These are phyloP conservation scores for Zostera marina DNA, from an alignment of 116 monocot genomes.

Conservation along the genomic window DNA sequence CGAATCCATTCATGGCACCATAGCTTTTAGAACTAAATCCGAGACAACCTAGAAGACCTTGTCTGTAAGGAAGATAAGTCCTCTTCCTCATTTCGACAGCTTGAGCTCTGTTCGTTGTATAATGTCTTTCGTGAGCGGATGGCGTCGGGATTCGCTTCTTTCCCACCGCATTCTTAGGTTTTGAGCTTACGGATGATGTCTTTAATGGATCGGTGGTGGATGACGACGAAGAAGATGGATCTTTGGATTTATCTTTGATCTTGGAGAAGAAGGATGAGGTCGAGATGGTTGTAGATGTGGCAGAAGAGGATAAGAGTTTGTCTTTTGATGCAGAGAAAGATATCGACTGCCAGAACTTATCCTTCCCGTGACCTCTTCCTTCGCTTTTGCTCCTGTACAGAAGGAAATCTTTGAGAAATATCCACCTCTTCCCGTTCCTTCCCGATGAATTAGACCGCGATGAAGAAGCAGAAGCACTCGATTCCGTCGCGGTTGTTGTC, in stretches of 20 bases:
- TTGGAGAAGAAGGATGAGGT: background rate
- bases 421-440: conserved; percentile 45
- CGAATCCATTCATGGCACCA: conserved; percentile 54
- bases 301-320: background rate
- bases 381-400: conserved; percentile 68
- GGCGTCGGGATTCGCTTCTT: too few relatives aligned
- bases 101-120: conserved; percentile 34
- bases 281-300: too few relatives aligned
- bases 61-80: conserved; percentile 86
- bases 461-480: conserved; percentile 8
- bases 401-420: background rate
- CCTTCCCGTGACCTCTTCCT: conserved; percentile 29
- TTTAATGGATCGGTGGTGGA: background rate
- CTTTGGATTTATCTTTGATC: conserved; percentile 3
- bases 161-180: too few relatives aligned
- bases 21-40: conserved; percentile 52
- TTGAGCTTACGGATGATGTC: too few relatives aligned
- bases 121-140: too few relatives aligned
- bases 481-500: background rate
- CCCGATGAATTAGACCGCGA: conserved; percentile 12
- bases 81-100: conserved; percentile 85
- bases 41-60: conserved; percentile 64
- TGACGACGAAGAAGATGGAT: background rate
- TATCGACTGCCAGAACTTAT: conserved; percentile 54
- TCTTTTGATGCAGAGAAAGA: conserved; percentile 34